These are phyloP conservation scores for Wickerhamiella parazyma DNA, from an alignment of 805 yeast genomes.

Conservation along the genomic window DNA sequence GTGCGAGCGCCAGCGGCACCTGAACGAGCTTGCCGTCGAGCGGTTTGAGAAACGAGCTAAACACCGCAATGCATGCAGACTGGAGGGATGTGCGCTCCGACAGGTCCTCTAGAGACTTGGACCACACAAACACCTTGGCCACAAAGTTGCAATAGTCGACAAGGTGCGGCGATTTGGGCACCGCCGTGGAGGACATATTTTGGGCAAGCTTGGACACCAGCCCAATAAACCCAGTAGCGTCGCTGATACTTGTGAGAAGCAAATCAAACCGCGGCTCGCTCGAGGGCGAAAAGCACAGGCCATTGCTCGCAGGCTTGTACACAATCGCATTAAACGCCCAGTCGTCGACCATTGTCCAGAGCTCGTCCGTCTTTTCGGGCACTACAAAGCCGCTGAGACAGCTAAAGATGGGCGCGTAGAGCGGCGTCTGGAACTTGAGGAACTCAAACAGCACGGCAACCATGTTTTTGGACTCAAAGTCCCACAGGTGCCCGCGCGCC, in stretches of 20 bases:
- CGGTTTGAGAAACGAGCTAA: conserved; percentile 38
- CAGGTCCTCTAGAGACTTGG: conserved; percentile 25
- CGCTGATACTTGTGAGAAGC: conserved; percentile 39
- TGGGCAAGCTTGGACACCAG: conserved; percentile 34
- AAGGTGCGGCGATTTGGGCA: conserved; percentile 4
- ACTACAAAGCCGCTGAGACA: conserved; percentile 34
- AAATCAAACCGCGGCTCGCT: conserved; percentile 34
- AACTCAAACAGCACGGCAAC: conserved; percentile 6
- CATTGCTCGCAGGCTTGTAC: conserved; percentile 20
- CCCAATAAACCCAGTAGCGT: conserved; percentile 45
- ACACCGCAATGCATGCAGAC: conserved; percentile 38
- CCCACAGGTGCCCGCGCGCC: conserved; percentile 25
- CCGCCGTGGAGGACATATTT: background rate
- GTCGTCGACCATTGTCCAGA: conserved; percentile 60
- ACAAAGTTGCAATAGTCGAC: conserved; percentile 51
- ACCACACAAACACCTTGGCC: conserved; percentile 47
- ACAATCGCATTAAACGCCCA: conserved; percentile 41
- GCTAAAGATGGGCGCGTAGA: conserved; percentile 8
- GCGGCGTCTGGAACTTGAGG: conserved; percentile 9
- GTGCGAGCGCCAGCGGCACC: conserved; percentile 8
- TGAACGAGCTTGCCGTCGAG: conserved; percentile 5
- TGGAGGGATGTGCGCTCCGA: conserved; percentile 37
- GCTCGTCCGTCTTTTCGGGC: conserved; percentile 25
- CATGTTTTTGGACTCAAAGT: conserved; percentile 1
- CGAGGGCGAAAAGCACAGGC: conserved; percentile 20